Base-by-base conservation (phyloP, 2,329 filamentous ascomycete species). In the Colletotrichum echinochloae region DNA sequence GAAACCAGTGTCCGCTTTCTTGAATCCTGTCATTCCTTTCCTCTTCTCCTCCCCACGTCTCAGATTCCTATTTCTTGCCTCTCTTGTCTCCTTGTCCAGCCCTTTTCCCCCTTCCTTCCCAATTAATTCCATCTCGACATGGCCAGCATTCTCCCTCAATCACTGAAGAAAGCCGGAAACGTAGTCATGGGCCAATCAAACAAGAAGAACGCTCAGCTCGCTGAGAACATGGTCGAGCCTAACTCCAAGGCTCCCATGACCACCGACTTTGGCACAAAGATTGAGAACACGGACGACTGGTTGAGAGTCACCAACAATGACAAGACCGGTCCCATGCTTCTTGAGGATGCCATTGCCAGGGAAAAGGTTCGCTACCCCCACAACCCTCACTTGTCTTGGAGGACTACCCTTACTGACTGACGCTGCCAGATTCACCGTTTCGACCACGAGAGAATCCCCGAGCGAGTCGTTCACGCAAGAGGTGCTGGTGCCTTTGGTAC, bases 231-330 rank as follows among this genome's bases (percentile, higher is more conserved):
- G 4, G 86, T 89, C 65, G 85, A 93, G 76, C 84, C 89, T 2
- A 81, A 87, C 54, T 80, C 86, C 60, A 85, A 88, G 46, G 83
- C 86, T 39, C 85, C 87, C 48, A 88, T 94, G 74, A 95, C 93
- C 0, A 91, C 91, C 59, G 94, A 97, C 76, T 93, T 87, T 81
- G 94, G 94, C 28, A 89, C 91, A 35, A 93, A 91, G 80, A 87
- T 94, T 76, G 82, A 84, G 51, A 91, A 91, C 75, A 91, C 91
- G 1, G 94, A 97, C 76, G 87, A 94, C 77, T 96, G 93, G 93
- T 83, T 97, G 64, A 89, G 88, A 62, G 85, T 91, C 6, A 86
- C 83, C 33, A 89, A 82, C 44, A 85, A 89, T 3, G 86, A 92
- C 56, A 83, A 89, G 65, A 89, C 85, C 2, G 93, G 93, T 0